These are phyloP conservation scores for Pseudocercospora fijiensis DNA, from an alignment of 2,329 filamentous ascomycete species.

Conservation along the genomic window DNA sequence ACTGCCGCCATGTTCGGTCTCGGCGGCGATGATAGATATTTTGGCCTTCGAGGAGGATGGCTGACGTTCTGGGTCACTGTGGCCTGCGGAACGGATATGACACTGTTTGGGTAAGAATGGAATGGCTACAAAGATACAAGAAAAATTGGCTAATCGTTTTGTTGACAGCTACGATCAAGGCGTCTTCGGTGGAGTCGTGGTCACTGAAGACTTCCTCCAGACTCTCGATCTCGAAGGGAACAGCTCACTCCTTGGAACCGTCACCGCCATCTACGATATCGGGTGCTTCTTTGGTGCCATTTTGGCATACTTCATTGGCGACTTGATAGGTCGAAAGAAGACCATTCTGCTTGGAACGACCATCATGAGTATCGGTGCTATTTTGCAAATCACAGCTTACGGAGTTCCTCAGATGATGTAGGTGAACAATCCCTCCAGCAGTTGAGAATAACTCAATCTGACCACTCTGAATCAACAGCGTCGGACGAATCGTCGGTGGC, in stretches of 20 bases:
- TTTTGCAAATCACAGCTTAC: constrained; percentile 50
- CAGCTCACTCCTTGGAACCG: constrained; percentile 40
- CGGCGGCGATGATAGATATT: constrained; percentile 45
- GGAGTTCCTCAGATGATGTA: constrained; percentile 48
- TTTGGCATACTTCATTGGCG: constrained; percentile 50
- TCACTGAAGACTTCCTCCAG: constrained; percentile 40
- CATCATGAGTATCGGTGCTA: constrained; percentile 52
- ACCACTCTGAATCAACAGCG: constrained; percentile 16
- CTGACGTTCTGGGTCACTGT: constrained; percentile 53
- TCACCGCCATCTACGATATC: constrained; percentile 60
- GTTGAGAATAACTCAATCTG: too few relatives aligned
- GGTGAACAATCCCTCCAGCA: too few relatives aligned
- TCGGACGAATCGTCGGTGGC: constrained; percentile 49
- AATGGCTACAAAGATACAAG: neutral
- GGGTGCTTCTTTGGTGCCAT: constrained; percentile 60
- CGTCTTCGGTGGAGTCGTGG: constrained; percentile 57
- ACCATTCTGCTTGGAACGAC: constrained; percentile 50
- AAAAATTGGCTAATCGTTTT: neutral
- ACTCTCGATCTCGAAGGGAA: constrained; percentile 25
- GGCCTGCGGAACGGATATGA: constrained; percentile 44
- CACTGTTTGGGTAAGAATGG: constrained; percentile 35
- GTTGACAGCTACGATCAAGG: constrained; percentile 36
- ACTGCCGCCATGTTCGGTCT: constrained; percentile 18
- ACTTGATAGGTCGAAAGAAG: constrained; percentile 50
- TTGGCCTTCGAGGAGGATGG: constrained; percentile 56